Evolutionary conservation across 2,329 filamentous ascomycete species (phyloP).

Genomic region (Lachnellula cervina): DNA sequence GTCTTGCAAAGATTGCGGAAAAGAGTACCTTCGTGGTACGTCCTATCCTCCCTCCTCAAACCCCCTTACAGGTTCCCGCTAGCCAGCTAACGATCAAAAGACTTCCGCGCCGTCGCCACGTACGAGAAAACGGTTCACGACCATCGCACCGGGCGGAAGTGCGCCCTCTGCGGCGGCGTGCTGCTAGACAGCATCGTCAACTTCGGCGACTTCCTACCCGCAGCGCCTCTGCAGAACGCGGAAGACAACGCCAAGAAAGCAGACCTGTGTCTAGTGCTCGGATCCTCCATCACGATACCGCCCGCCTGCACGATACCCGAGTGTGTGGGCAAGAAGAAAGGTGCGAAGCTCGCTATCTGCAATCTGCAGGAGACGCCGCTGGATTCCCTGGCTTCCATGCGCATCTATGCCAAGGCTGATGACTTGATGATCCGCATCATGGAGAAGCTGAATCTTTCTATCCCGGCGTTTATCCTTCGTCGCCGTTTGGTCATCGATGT

Average conservation of each 20-base stretch:
- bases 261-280: conserved; percentile 43
- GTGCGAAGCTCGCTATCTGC: conserved; percentile 38
- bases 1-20: conserved; percentile 40
- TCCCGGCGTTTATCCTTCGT: conserved; percentile 37
- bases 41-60: neutral
- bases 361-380: conserved; percentile 43
- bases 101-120: conserved; percentile 41
- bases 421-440: conserved; percentile 39
- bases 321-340: conserved; percentile 28
- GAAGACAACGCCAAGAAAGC: conserved; percentile 36
- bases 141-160: conserved; percentile 44
- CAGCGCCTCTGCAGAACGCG: conserved; percentile 32
- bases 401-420: conserved; percentile 36
- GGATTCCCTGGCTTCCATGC: conserved; percentile 32
- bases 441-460: conserved; percentile 34
- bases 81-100: conserved; percentile 19
- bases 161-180: conserved; percentile 34
- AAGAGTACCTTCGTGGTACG: conserved; percentile 41
- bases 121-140: conserved; percentile 41
- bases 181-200: conserved; percentile 43
- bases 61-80: conserved; percentile 30
- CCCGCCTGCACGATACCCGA: conserved; percentile 40
- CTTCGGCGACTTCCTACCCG: conserved; percentile 38
- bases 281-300: conserved; percentile 41
- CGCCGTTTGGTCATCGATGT: conserved; percentile 32